These are phyloP conservation scores for Yarrowia keelungensis DNA, from an alignment of 805 yeast genomes.

Conservation along the genomic window DNA sequence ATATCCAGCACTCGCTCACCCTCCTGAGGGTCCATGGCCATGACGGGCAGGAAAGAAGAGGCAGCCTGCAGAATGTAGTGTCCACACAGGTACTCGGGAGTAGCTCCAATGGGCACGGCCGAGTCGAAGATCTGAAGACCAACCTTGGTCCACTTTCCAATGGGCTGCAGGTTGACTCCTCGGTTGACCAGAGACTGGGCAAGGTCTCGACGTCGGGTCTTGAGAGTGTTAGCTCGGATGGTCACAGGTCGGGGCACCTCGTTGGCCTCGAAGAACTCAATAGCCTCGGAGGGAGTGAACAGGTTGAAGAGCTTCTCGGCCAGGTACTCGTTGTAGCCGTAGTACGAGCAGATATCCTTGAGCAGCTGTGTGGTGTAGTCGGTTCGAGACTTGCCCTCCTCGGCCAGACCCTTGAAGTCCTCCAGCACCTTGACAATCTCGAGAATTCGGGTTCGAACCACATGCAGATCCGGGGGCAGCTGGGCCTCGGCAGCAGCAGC, in stretches of 20 bases:
- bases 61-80: constrained; percentile 98
- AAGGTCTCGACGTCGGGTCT: constrained; percentile 92
- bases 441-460: constrained; percentile 90
- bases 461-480: constrained; percentile 74
- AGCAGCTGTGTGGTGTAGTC: constrained; percentile 81
- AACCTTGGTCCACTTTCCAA: constrained; percentile 97
- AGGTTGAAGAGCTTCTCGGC: constrained; percentile 93
- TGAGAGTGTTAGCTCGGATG: constrained; percentile 95
- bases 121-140: constrained; percentile 97
- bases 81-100: constrained; percentile 98
- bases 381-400: constrained; percentile 84
- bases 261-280: constrained; percentile 98
- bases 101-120: constrained; percentile 99
- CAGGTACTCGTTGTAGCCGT: constrained; percentile 88
- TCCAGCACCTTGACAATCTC: constrained; percentile 94
- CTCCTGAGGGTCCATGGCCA: constrained; percentile 98
- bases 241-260: constrained; percentile 97
- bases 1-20: constrained; percentile 94
- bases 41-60: constrained; percentile 94
- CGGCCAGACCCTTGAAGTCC: constrained; percentile 80
- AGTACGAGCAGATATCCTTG: constrained; percentile 87
- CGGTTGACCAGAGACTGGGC: constrained; percentile 94
- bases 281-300: constrained; percentile 93
- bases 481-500: constrained; percentile 57
- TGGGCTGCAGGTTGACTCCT: constrained; percentile 96